These are phyloP conservation scores for Penicillium pancosmium DNA, from an alignment of 495 filamentous ascomycete genomes.

Conservation along the genomic window DNA sequence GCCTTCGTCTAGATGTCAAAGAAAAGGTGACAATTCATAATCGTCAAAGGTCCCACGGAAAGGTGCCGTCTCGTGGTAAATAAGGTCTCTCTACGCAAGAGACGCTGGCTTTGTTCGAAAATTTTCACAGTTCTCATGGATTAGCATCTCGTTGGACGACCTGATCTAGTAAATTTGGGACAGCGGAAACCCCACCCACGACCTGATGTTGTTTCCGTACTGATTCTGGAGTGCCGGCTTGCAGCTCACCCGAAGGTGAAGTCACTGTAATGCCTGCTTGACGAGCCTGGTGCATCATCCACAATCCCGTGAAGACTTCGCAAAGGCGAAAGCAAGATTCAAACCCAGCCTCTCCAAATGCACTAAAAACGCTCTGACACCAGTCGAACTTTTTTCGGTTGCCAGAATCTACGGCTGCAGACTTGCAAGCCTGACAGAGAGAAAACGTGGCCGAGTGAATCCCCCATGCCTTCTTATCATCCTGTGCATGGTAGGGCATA, in stretches of 20 bases:
- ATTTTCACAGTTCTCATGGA: neutral
- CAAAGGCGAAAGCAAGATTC: neutral
- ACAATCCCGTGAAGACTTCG: neutral
- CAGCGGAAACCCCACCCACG: neutral
- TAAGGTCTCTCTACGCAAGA: no score
- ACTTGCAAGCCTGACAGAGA: neutral
- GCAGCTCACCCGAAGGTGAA: neutral
- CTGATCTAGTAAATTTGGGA: neutral
- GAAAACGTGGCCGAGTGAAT: neutral
- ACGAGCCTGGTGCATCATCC: neutral
- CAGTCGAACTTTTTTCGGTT: conserved; percentile 6
- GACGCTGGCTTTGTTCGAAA: no score
- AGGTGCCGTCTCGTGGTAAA: no score
- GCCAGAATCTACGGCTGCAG: conserved; percentile 1
- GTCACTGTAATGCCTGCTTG: neutral
- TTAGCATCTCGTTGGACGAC: neutral
- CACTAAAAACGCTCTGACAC: conserved; percentile 9
- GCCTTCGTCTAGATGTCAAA: no score
- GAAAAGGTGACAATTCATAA: no score
- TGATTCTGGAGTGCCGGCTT: neutral
- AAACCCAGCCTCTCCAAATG: neutral
- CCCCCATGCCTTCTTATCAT: conserved; percentile 4
- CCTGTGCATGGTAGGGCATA: conserved; percentile 7
- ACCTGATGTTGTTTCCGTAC: neutral
- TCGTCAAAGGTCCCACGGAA: no score